phyloP scores from a whole-genome alignment of 108 stramenopile genomes.

The Cyclotella kingstonii region DNA sequence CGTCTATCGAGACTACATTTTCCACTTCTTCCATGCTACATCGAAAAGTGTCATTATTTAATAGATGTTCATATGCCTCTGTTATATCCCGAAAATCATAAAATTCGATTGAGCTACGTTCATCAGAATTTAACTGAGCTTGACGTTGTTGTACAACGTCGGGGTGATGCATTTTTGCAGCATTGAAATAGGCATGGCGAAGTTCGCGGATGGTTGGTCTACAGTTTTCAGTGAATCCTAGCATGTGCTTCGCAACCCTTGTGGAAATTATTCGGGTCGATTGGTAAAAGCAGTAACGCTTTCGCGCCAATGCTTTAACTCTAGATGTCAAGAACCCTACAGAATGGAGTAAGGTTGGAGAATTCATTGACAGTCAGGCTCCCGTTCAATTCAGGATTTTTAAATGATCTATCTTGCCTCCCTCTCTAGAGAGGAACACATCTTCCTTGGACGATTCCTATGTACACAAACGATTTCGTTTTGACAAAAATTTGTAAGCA shows the following conservation, averaged over 20 bases:
- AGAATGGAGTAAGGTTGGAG: too few species aligned
- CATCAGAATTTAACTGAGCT: conserved; percentile 16
- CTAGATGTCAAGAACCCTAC: too few species aligned
- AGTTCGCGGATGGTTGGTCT: conserved; percentile 49
- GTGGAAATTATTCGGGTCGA: conserved; percentile 34
- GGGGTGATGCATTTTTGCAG: conserved; percentile 74
- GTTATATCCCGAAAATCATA: conserved; percentile 59
- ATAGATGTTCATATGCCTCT: conserved; percentile 69
- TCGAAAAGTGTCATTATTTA: conserved; percentile 17
- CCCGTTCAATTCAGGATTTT: too few species aligned
- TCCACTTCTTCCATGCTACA: too few species aligned
- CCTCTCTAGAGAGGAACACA: too few species aligned
- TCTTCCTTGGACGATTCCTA: too few species aligned
- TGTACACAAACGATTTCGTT: too few species aligned
- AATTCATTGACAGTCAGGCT: too few species aligned
- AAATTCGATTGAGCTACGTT: conserved; percentile 1
- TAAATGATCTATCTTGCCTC: too few species aligned
- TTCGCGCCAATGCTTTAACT: too few species aligned
- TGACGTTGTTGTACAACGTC: conserved; percentile 37
- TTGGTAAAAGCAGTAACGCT: too few species aligned
- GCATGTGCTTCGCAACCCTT: conserved; percentile 44
- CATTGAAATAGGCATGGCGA: conserved; percentile 67
- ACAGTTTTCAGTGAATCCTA: conserved; percentile 38
- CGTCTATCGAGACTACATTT: conserved; percentile 46
- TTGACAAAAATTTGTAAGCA: too few species aligned